Evolutionary conservation across 73 alveolate genomes (phyloP).

Genomic region (Paramecium octaurelia): DNA sequence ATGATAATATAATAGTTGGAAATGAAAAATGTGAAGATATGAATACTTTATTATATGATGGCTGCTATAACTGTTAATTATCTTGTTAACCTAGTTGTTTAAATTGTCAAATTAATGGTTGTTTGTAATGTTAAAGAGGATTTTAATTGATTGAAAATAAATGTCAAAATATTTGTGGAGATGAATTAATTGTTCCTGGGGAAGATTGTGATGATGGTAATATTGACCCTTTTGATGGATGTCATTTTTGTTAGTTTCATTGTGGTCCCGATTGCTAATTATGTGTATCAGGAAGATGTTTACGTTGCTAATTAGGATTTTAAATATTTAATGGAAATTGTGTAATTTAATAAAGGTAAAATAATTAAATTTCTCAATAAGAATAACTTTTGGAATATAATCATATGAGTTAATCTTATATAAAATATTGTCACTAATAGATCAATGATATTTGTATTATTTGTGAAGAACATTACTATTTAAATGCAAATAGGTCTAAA

Average conservation of each 20-base stretch:
- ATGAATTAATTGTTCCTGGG: not conserved
- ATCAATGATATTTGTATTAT: not conserved
- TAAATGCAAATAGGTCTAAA: not conserved
- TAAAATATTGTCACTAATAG: not conserved
- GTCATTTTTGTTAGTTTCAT: not conserved
- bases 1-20: not conserved
- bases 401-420: too few relatives aligned
- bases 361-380: not conserved
- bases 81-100: not conserved
- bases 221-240: not conserved
- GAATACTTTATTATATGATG: not conserved
- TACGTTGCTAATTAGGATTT: not conserved
- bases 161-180: not conserved
- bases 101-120: not conserved
- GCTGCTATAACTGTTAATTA: not conserved
- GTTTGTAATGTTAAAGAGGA: not conserved
- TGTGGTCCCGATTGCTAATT: not conserved
- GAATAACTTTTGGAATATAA: too few relatives aligned
- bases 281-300: not conserved
- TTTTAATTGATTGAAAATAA: not conserved
- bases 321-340: not conserved
- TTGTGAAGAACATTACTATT: not conserved
- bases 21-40: not conserved
- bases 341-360: not conserved
- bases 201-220: conserved; percentile 42